Evolutionary conservation across 306 rosid species (phyloP).

Genomic region (Begonia loranthoides): DNA sequence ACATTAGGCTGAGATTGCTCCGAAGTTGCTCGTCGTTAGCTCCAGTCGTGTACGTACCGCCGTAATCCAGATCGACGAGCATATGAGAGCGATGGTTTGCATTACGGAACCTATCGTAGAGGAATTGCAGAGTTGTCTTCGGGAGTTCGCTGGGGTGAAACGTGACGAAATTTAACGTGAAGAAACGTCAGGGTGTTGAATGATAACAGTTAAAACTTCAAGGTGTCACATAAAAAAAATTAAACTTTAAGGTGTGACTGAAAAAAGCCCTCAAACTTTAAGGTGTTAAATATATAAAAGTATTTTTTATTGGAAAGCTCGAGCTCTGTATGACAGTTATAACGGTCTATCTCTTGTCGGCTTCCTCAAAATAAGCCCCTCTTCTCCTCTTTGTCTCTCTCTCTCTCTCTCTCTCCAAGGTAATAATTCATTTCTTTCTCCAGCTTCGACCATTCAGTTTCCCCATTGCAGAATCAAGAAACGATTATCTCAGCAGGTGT

Average conservation of each 20-base stretch:
- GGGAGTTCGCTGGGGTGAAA: too few relatives aligned
- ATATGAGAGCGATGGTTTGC: slow-evolving; percentile 44
- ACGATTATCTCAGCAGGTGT: slow-evolving; percentile 3
- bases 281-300: too few relatives aligned
- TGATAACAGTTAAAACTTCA: too few relatives aligned
- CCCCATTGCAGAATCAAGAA: background rate
- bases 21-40: slow-evolving; percentile 1
- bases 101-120: slow-evolving; percentile 34
- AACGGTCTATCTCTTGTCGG: slow-evolving; percentile 11
- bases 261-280: too few relatives aligned
- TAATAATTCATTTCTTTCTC: too few relatives aligned
- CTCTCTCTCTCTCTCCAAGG: too few relatives aligned
- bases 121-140: too few relatives aligned
- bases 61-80: slow-evolving; percentile 32
- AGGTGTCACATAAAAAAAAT: too few relatives aligned
- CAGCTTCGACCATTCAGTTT: background rate
- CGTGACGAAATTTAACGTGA: too few relatives aligned
- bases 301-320: background rate
- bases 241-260: too few relatives aligned
- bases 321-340: slow-evolving; percentile 8
- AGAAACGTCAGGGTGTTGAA: too few relatives aligned
- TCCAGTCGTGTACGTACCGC: background rate
- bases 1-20: slow-evolving; percentile 46
- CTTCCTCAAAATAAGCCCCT: slow-evolving; percentile 6
- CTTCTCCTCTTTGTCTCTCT: slow-evolving; percentile 2